Evolutionary conservation across 2,329 filamentous ascomycete species (phyloP).

Genomic region (Aureobasidium sp.): DNA sequence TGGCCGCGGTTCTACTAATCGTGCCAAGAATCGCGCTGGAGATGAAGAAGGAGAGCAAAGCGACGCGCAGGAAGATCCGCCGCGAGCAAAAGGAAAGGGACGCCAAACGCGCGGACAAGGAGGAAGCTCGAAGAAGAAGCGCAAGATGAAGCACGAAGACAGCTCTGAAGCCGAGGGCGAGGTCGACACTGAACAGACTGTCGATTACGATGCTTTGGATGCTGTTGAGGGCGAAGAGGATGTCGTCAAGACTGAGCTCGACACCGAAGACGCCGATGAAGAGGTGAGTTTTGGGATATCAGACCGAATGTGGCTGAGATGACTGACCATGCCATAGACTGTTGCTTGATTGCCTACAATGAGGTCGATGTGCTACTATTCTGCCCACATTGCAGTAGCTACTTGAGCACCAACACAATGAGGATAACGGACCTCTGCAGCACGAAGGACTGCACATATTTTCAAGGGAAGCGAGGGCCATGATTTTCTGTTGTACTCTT

Average conservation of each 20-base stretch:
- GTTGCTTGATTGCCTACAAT: not conserved
- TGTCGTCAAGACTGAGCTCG: not conserved
- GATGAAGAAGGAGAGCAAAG: slow-evolving; percentile 15
- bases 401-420: not conserved
- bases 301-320: not conserved
- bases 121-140: slow-evolving; percentile 16
- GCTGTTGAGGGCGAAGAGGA: not conserved
- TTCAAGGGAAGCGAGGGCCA: not conserved
- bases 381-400: not conserved
- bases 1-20: slow-evolving; percentile 11
- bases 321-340: not conserved
- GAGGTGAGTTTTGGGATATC: not conserved
- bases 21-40: slow-evolving; percentile 14
- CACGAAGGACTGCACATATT: not conserved
- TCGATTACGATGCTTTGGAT: not conserved
- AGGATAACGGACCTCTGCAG: not conserved
- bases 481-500: not conserved
- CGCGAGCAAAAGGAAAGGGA: slow-evolving; percentile 6
- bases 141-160: slow-evolving; percentile 15
- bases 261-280: not conserved
- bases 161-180: not conserved
- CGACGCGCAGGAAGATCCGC: not conserved
- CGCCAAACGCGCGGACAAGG: not conserved
- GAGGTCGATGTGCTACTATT: not conserved
- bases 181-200: not conserved